Conservation (phyloP, 2,329 filamentous ascomycete genomes). For the Ambrosiella xylebori region DNA sequence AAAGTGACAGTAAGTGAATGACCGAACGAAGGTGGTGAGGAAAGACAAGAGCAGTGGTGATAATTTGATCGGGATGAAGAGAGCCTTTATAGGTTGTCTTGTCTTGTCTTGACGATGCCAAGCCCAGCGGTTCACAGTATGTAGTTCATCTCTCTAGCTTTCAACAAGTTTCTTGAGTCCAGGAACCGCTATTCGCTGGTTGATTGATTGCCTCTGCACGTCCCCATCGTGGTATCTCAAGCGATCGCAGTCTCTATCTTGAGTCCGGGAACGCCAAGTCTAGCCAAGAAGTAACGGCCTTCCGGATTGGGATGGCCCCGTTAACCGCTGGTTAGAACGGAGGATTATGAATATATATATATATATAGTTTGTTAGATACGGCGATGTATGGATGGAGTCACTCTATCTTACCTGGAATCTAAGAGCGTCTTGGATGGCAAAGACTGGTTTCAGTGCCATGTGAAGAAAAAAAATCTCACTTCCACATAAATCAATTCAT, state of each 20-base stretch:
- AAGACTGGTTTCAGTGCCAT: no score
- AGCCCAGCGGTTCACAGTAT: not conserved
- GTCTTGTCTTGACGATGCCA: not conserved
- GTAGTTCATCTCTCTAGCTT: no score
- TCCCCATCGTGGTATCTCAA: not conserved
- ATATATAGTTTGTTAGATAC: no score
- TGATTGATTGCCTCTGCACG: not conserved
- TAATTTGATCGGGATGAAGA: not conserved
- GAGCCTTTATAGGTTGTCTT: not conserved
- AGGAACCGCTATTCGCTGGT: no score
- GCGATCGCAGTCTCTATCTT: not conserved
- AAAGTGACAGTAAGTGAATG: conserved; percentile 1
- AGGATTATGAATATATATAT: not conserved
- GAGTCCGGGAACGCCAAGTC: not conserved
- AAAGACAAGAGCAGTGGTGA: not conserved
- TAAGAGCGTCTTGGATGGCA: no score
- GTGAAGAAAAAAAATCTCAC: no score
- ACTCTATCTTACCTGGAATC: not conserved
- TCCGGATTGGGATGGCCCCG: not conserved
- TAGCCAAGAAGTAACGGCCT: not conserved
- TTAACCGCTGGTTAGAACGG: not conserved
- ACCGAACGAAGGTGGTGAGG: not conserved
- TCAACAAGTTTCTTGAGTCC: no score
- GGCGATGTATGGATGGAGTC: not conserved
- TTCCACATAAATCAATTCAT: no score